Base-by-base conservation (phyloP, 2,329 filamentous ascomycete species). In the Calonectria pseudoreteaudii region DNA sequence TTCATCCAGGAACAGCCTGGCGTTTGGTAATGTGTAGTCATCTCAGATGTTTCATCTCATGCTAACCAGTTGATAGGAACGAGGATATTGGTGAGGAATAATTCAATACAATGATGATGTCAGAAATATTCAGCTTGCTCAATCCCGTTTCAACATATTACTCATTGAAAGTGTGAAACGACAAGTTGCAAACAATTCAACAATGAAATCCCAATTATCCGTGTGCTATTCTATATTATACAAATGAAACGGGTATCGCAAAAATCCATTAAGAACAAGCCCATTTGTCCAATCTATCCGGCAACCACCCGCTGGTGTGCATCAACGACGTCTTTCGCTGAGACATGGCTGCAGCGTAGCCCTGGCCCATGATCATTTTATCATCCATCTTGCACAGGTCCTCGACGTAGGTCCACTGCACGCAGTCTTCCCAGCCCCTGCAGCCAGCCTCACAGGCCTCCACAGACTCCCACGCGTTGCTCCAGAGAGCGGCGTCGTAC, bases 1-100 rank as follows among this genome's bases (percentile, higher is more conserved):
- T 96, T 95, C 81, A 94, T 95, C 79, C 87, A 88, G 69, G 91
- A 94, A 81, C 93, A 93, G 82, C 94, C 94, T 2, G 90, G 91
- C 74, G 86, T 95, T 71, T 95, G 94, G 93, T 93, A 83, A 77
- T 88, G 18, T 26, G 38, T 0, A 20, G 16, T 8, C 34, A 7
- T 3, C 4, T 13, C 44, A 13, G 6, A 0, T 16, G 3, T 16
- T 16, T 3, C 13, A 10, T 9, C 13, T 31, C 11, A 1, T 11
- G 6, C 18, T 30, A n/a, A 49, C 16, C 8, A 13, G 11, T 8
- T 7, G 3, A 20, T 47, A 65, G 60, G 60, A 65, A 49, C 13
- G 60, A 65, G 41, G 60, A 65, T 34, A 65, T 65, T 34, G 60
- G 60, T 1, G 60, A 65, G 30, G 38, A 65, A 18, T 65, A 49